Evolutionary conservation across 2,329 filamentous ascomycete genomes (phyloP).

Genomic region (Aureobasidium lini): DNA sequence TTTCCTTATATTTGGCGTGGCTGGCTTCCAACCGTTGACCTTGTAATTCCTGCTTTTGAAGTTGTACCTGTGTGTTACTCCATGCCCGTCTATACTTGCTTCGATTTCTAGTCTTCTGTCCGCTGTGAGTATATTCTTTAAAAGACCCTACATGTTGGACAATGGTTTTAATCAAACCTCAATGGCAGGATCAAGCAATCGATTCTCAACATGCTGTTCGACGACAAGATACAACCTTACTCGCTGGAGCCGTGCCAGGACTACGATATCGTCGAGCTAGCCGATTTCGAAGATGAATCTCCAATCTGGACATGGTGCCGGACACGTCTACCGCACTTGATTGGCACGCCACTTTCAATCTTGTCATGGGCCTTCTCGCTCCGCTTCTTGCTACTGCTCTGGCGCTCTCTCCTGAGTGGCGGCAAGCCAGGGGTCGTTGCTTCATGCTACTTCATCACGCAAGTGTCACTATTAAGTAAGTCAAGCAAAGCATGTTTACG

Average conservation of each 20-base stretch:
- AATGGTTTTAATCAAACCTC: background rate
- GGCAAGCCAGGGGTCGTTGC: background rate
- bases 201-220: background rate
- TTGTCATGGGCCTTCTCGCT: constrained; percentile 10
- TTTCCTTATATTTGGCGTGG: background rate
- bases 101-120: background rate
- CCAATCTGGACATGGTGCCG: background rate
- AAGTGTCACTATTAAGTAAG: constrained; percentile 1
- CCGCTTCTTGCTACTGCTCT: constrained; percentile 2
- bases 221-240: background rate
- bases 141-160: background rate
- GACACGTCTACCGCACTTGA: background rate
- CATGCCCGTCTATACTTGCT: background rate
- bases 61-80: constrained; percentile 5
- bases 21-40: background rate
- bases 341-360: constrained; percentile 6
- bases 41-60: constrained; percentile 7
- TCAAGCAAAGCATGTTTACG: background rate
- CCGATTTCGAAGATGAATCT: background rate
- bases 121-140: background rate
- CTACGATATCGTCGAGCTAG: constrained; percentile 2
- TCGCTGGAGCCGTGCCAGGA: background rate
- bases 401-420: background rate
- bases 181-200: background rate
- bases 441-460: background rate